These are phyloP conservation scores for Cladophialophora psammophila DNA, from an alignment of 2,329 filamentous ascomycete species.

Conservation along the genomic window DNA sequence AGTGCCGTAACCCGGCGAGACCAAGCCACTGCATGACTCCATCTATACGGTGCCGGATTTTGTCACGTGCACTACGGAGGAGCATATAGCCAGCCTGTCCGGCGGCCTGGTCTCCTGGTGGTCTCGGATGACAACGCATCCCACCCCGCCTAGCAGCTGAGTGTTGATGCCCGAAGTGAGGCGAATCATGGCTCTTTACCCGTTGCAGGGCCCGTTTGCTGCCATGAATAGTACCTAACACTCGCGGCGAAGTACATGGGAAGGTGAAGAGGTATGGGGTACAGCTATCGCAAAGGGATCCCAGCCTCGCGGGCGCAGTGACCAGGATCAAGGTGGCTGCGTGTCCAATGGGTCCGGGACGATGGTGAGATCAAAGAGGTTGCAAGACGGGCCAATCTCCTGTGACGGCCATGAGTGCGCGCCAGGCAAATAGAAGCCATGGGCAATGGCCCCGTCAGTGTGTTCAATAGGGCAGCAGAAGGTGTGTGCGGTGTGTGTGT, in stretches of 20 bases:
- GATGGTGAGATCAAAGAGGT: not conserved
- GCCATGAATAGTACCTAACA: not conserved
- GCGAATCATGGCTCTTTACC: constrained; percentile 3
- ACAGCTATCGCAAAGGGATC: not conserved
- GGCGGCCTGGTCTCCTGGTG: not conserved
- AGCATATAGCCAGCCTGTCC: not conserved
- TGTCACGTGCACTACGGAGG: not conserved
- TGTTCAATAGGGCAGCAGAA: not conserved
- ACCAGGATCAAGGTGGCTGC: not conserved
- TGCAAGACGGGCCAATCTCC: constrained; percentile 1
- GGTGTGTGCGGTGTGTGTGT: not conserved
- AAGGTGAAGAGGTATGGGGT: not conserved
- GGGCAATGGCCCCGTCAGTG: constrained; percentile 2
- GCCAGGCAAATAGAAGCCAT: constrained; percentile 2
- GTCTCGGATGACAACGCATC: constrained; percentile 6
- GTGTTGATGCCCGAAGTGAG: constrained; percentile 8
- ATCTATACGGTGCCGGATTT: not conserved
- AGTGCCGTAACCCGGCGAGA: not conserved
- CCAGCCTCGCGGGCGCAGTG: constrained; percentile 5
- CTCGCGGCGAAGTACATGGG: not conserved
- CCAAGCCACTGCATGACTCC: not conserved
- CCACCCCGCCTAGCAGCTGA: constrained; percentile 1
- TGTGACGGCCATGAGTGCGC: not conserved
- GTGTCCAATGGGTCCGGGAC: not conserved
- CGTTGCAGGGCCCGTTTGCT: not conserved